Evolutionary conservation across 148 eudicot species (phyloP).

Genomic region (Selenicereus undatus): DNA sequence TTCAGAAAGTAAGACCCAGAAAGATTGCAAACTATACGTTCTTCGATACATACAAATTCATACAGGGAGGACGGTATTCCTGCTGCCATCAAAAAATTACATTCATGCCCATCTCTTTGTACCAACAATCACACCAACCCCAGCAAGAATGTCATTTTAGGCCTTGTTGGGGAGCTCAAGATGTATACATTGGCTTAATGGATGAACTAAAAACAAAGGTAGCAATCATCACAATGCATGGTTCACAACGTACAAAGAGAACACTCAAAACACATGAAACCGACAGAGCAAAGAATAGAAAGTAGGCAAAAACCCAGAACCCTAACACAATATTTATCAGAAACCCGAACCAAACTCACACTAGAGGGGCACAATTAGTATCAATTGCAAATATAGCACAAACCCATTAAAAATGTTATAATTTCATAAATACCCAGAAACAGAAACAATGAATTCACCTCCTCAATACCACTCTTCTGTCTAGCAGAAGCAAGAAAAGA

Average conservation of each 20-base stretch:
- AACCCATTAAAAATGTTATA: constrained; percentile 23
- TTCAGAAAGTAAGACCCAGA: background rate
- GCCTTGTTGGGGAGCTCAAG: no score
- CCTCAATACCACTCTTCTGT: constrained; percentile 52
- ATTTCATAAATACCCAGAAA: constrained; percentile 24
- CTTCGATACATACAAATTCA: background rate
- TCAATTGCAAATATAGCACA: constrained; percentile 1
- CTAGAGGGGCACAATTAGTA: background rate
- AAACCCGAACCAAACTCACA: background rate
- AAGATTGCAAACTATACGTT: background rate
- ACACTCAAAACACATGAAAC: background rate
- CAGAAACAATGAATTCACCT: constrained; percentile 40
- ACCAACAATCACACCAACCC: no score
- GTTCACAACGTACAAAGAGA: background rate
- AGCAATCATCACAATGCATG: background rate
- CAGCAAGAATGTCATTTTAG: no score
- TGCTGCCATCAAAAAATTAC: background rate
- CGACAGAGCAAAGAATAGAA: background rate
- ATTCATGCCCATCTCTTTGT: no score
- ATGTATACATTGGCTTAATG: no score
- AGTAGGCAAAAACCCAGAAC: background rate
- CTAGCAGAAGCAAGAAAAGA: constrained; percentile 80
- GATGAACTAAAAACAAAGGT: background rate
- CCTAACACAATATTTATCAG: background rate
- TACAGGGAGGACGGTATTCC: background rate